Evolutionary conservation across 2,329 filamentous ascomycete species (phyloP), one percentile per base, ranked within the genome.

Genomic region (Phyllosticta citriasiana): DNA sequence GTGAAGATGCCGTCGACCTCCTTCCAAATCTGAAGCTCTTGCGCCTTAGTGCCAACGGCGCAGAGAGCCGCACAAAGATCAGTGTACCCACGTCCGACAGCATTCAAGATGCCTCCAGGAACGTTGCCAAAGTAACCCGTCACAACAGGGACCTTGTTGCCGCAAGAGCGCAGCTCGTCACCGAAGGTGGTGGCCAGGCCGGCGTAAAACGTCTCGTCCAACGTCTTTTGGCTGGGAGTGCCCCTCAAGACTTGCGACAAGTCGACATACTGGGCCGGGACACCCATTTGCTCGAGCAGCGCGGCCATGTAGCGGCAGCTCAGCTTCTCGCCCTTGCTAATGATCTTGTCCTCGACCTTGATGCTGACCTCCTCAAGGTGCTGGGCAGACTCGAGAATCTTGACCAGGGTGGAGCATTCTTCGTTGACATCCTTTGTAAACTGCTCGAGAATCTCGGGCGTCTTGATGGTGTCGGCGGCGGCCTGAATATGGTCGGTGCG

Each of bases 1-100:
- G 86, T 88, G 75, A 96, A 94, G 71, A 97, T 95, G 63, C 91
- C 92, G 73, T 99, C 94, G 6, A 99, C 94, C 73, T 99, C 94
- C 78, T 99, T 99, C 94, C 94, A 97, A 65, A 99, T 89, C 74
- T 99, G 94, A 58, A 99, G 82, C 74, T 99, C 94, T 59, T 87
- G 79, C 0, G 94, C 94, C 67, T 84, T 80, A n/a, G 95, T 79
- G 3, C 91, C 93, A 9, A 99, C 93, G 1, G 94, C 91, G 57
- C 92, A 87, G 16, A 99, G 80, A 5, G 94, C 92, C 12, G 94
- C 93, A 73, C 94, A 97, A 55, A 99, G 83, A 75, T 99, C 94
- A 9, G 94, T 97, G 76, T 99, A 99, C 30, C 94, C 94, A 67
- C 94, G 88, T 22, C 94, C 94, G 65, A 99, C 89, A 67, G 95